phyloP scores from a whole-genome alignment of 2,329 filamentous ascomycete genomes.

The Paramyrothecium roridum region DNA sequence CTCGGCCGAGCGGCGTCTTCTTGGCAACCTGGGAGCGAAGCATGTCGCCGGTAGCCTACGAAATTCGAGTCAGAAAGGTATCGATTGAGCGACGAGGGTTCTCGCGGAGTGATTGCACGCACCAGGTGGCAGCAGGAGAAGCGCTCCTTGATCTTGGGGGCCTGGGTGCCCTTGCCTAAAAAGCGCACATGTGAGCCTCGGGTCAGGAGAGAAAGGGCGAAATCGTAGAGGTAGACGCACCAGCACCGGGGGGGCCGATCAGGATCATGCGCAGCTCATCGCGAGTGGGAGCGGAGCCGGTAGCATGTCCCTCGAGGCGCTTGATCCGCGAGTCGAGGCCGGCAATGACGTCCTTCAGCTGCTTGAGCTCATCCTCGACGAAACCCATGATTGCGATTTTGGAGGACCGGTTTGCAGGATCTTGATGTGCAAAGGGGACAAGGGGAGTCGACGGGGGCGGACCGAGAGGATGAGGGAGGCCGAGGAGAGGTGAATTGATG shows the following conservation, averaged over 20 bases:
- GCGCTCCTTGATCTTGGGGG: conserved; percentile 96
- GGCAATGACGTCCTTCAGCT: conserved; percentile 79
- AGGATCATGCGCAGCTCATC: conserved; percentile 90
- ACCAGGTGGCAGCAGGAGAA: conserved; percentile 97
- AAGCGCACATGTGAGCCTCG: conserved; percentile 11
- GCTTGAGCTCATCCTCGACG: conserved; percentile 79
- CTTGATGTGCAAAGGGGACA: conserved; percentile 15
- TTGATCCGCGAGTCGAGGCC: conserved; percentile 83
- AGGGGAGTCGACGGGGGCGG: conserved; percentile 9
- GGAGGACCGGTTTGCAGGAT: conserved; percentile 7
- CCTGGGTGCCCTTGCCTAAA: conserved; percentile 96
- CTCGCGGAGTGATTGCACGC: conserved; percentile 30
- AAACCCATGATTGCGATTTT: conserved; percentile 70
- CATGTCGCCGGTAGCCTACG: conserved; percentile 96
- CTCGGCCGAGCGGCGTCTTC: conserved; percentile 89
- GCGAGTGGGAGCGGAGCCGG: conserved; percentile 46
- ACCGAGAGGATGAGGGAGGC: background rate
- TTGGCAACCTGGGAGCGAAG: conserved; percentile 96
- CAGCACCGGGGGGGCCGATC: conserved; percentile 95
- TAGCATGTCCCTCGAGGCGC: conserved; percentile 74
- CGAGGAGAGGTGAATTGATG: background rate
- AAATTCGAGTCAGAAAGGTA: conserved; percentile 10
- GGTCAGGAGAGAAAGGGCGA: background rate
- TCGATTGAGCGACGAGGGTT: background rate
- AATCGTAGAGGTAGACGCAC: conserved; percentile 49